Base-by-base conservation (phyloP, 2,329 filamentous ascomycete genomes). In the Pestalotiopsis sp. region DNA sequence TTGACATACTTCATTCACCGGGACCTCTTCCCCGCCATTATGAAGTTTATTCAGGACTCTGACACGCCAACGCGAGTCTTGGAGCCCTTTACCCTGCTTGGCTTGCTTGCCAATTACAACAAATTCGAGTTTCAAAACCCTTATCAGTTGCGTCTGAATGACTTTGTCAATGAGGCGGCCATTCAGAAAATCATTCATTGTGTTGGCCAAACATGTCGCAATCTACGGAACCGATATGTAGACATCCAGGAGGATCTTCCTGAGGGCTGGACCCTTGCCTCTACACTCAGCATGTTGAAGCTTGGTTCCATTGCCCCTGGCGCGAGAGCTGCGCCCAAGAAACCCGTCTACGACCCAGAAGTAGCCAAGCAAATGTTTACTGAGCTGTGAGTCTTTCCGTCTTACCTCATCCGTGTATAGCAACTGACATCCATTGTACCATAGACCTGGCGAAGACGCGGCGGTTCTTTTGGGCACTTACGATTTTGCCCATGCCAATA, bases 51-150 rank as follows among this genome's bases (percentile, higher is more conserved):
- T 69, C 92, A 96, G 83, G 94, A 97, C 73, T 88, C 91, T 59
- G 90, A 94, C 70, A 86, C 87, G 27, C 84, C 88, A 41, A 82
- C 85, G 20, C 85, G 87, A 75, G 89, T 89, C 69, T 87, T 94
- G 58, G 89, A 93, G 69, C 92, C 95, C 0, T 94, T 98, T 73
- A 89, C 92, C 14, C 87, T 98, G 11, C 86, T 98, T 23, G 95
- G 95, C 13, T 86, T 98, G 4, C 84, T 99, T 66, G 93, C 94
- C 72, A 99, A 98, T 82, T 98, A 98, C 86, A 98, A 99, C 87
- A 99, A 98, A 80, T 99, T 99, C 77, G 96, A 99, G 80, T 95
- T 97, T 68, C 95, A 97, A 78, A 99, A 99, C 74, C 95, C 95
- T 0, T 99, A 99, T 76, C 92, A 96, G 75, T 84, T 97, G 71